phyloP scores from a whole-genome alignment of 345 rosid genomes.

The Limnanthes douglasii region DNA sequence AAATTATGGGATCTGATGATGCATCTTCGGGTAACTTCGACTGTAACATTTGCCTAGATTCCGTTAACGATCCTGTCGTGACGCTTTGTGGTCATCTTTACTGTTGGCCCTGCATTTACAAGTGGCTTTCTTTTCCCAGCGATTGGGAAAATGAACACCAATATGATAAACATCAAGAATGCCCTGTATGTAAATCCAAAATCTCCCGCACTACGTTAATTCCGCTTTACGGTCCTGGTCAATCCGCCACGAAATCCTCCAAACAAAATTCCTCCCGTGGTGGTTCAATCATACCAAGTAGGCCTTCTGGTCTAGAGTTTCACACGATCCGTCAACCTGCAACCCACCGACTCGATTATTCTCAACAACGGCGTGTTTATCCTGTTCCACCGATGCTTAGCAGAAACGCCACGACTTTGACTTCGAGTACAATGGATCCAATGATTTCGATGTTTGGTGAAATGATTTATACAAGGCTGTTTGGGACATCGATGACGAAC shows the following conservation, averaged over 20 bases:
- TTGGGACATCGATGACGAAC: constrained; percentile 34
- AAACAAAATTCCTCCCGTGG: constrained; percentile 11
- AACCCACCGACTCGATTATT: constrained; percentile 9
- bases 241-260: constrained; percentile 5
- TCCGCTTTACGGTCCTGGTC: constrained; percentile 78
- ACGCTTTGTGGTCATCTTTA: constrained; percentile 88
- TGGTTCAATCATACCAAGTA: constrained; percentile 11
- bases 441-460: constrained; percentile 57
- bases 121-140: constrained; percentile 53
- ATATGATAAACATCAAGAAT: constrained; percentile 31
- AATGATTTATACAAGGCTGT: constrained; percentile 42
- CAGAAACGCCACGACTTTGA: constrained; percentile 19
- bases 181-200: constrained; percentile 88
- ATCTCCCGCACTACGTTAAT: constrained; percentile 49
- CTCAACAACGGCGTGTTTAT: constrained; percentile 18
- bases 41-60: constrained; percentile 75
- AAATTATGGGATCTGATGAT: too few relatives aligned
- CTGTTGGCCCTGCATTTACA: constrained; percentile 95
- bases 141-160: constrained; percentile 13
- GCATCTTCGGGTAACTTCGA: constrained; percentile 28
- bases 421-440: constrained; percentile 23
- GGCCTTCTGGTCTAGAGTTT: too few relatives aligned
- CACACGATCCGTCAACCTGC: too few relatives aligned
- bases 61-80: constrained; percentile 75
- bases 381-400: constrained; percentile 20